Evolutionary conservation across 495 filamentous ascomycete species (phyloP), one percentile per base, ranked within the genome.

Genomic region (Lepidopterella palustris): DNA sequence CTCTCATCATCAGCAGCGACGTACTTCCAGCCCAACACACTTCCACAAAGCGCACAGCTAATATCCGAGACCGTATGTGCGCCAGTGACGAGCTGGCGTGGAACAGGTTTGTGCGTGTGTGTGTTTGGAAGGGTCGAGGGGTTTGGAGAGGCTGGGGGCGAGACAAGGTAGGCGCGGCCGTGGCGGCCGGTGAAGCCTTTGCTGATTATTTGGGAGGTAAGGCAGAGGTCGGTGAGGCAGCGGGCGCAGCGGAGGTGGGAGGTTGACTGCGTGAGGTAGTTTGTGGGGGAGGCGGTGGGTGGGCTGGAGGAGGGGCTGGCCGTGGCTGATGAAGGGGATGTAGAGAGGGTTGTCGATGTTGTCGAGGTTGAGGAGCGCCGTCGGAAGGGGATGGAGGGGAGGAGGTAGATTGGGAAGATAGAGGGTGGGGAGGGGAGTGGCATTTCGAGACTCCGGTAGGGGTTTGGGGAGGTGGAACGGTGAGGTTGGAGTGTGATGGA

Each of bases 141-240:
- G 29, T 27, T 31, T 10, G 63, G 50, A 28, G 59, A 39, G 6
- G 58, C 21, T 5, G 77, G 76, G 10, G 83, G 76, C 0, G 88
- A 79, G 28, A 96, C 87, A 53, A 97, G 85, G 74, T 92, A 96
- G 56, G 92, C 92, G 48, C 91, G 87, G 2, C 95, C 92, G 73
- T 97, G 85, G n/a, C 91, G 88, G 53, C 92, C 91, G 21, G 85
- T 92, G 76, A 97, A 97, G 48, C 90, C 89, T 77, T 92, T 95
- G 75, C 82, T 87, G 66, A 96, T 84, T 55, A 96, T 90, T 67
- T 93, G 89, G 25, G 80, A 81, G 27, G 80, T 82, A 63, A 86
- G 82, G 62, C 87, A 89, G 23, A 96, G 77, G 69, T 95, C 87
- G 48, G 84, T 74, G 42, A 84, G 76, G 72, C 91, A 97, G 50